Evolutionary conservation across 176 grass and related monocot species (phyloP), one percentile per base, ranked within the genome.

Genomic region (Bolboschoenus planiculmis): DNA sequence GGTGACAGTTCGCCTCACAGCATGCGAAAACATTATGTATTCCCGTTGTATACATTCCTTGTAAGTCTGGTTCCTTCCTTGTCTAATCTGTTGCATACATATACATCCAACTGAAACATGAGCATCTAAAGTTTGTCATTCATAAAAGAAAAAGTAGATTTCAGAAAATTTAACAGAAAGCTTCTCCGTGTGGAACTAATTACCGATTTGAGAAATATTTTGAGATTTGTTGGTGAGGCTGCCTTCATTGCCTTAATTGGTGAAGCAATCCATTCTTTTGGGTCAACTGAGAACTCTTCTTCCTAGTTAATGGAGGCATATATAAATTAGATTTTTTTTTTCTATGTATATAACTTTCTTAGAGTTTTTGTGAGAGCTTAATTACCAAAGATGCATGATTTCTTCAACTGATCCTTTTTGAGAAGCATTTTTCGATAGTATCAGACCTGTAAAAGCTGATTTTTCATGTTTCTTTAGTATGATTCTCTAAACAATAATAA

Each of bases 171-270:
- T 35, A 35, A 35, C 18, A 35, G 14, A 64, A 64, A 64, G 30
- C 11, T 34, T n/a, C n/a, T 34, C 11, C 14, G 18, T 35, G 18
- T 64, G 10, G 14, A 16, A 64, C 18, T 18, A 30, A 13, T 61
- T 64, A 64, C 61, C 30, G 61, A 64, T 64, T 35, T 64, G 13
- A 64, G 30, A 64, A 64, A 64, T 64, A 64, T 64, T 64, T 64
- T 64, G 61, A 64, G 61, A 64, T 64, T 64, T 35, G 30, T 64
- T 35, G 61, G 61, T 0, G 61, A 64, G 11, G 61, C 61, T 18
- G 30, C 5, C 11, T 64, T 64, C 61, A 64, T 64, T 64, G 61
- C 30, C 13, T 64, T 64, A 34, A 64, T 64, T 35, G 61, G 30
- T 64, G 61, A 64, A 64, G 4, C 61, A 34, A 64, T 64, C 61